phyloP scores from a whole-genome alignment of 768 basidiomycete genomes.

The Lanmaoa rubissima region DNA sequence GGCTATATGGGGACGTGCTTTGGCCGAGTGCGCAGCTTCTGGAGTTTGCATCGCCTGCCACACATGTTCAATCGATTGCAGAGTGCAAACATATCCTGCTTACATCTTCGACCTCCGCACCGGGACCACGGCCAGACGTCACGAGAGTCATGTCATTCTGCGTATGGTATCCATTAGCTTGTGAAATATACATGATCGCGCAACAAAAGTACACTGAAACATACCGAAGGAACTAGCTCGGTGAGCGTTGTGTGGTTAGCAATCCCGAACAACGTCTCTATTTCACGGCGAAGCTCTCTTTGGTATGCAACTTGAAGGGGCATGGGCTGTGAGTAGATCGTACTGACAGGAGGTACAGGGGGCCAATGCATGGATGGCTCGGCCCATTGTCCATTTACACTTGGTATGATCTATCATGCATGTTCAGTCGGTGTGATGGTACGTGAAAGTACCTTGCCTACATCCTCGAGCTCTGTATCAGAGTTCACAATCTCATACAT shows the following conservation, averaged over 20 bases:
- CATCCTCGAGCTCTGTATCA: background rate
- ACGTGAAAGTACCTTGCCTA: background rate
- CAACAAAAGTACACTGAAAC: too few species aligned
- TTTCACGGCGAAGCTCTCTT: background rate
- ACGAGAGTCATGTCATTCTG: background rate
- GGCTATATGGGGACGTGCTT: background rate
- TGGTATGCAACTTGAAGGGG: too few species aligned
- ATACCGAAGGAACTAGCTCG: background rate
- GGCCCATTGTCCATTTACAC: background rate
- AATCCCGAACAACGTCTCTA: too few species aligned
- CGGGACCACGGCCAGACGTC: too few species aligned
- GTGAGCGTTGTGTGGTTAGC: background rate
- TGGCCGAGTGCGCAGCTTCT: too few species aligned
- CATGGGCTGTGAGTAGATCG: too few species aligned
- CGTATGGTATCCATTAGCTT: background rate
- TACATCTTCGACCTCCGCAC: background rate
- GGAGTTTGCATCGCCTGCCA: background rate
- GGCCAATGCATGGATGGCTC: background rate
- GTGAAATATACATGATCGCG: background rate
- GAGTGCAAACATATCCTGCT: background rate
- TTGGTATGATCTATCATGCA: too few species aligned
- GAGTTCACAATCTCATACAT: background rate
- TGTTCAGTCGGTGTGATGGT: background rate
- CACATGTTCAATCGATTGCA: background rate
- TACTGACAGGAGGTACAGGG: background rate